phyloP scores from a whole-genome alignment of 2,329 filamentous ascomycete species.

The Diplodia corticola region DNA sequence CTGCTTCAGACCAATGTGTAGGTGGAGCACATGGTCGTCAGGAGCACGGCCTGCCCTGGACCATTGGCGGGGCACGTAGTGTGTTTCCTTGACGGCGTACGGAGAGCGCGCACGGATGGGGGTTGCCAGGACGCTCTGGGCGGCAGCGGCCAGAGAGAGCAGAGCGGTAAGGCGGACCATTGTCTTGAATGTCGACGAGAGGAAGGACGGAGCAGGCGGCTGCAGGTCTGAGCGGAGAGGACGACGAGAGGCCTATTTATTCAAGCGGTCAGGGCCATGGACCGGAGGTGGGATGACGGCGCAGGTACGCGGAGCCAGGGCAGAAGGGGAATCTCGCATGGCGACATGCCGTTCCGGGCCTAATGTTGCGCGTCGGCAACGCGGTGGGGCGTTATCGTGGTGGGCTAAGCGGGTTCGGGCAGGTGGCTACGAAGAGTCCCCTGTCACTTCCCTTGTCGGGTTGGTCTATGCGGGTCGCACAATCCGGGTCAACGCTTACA shows the following conservation, averaged over 20 bases:
- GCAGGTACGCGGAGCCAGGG: background rate
- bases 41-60: constrained; percentile 49
- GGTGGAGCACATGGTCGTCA: constrained; percentile 48
- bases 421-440: background rate
- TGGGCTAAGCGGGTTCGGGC: background rate
- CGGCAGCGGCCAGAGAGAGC: constrained; percentile 33
- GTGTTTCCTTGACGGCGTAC: constrained; percentile 58
- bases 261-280: background rate
- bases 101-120: constrained; percentile 39
- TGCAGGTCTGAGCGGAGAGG: background rate
- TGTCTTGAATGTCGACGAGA: background rate
- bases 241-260: background rate
- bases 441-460: background rate
- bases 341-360: background rate
- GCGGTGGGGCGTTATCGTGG: background rate
- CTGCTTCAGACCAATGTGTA: constrained; percentile 57
- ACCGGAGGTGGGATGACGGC: background rate
- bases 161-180: constrained; percentile 24
- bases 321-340: background rate
- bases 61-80: constrained; percentile 56
- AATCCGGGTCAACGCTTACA: background rate
- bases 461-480: background rate
- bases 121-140: constrained; percentile 36
- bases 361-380: background rate
- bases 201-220: background rate